Conservation (phyloP, 306 rosid genomes). For the Fragaria vesca region DNA sequence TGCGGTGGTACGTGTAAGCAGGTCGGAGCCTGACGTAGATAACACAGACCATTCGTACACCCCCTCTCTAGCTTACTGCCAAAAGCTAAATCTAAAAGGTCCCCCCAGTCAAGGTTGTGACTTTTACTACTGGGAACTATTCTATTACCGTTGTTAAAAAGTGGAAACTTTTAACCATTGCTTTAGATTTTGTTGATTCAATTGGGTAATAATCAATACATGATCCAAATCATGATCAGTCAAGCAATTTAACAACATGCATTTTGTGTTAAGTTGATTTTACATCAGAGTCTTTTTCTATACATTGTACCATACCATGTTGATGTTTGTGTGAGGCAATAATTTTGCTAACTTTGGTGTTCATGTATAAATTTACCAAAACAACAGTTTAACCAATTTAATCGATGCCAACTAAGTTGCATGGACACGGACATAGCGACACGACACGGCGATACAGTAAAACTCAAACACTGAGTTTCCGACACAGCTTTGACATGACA, state of each 20-base stretch:
- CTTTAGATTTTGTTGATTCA: neutral
- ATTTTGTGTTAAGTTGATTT: neutral
- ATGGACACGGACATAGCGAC: no score
- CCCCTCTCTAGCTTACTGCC: neutral
- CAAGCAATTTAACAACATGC: neutral
- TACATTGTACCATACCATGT: no score
- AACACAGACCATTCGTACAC: conserved; percentile 2
- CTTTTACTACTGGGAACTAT: neutral
- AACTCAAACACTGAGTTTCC: no score
- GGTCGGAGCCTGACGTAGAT: neutral
- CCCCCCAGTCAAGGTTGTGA: neutral
- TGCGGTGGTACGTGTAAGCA: neutral
- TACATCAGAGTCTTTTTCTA: no score
- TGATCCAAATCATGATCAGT: neutral
- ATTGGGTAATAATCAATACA: neutral
- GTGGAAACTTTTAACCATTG: neutral
- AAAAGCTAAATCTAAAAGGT: neutral
- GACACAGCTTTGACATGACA: no score
- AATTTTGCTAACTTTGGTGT: neutral
- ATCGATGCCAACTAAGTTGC: neutral
- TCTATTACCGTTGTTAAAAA: conserved; percentile 2
- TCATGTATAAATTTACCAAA: neutral
- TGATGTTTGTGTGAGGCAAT: no score
- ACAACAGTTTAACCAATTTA: neutral
- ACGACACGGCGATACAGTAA: no score